Base-by-base conservation (phyloP, 768 basidiomycete genomes). In the Paxillus ammoniavirescens region DNA sequence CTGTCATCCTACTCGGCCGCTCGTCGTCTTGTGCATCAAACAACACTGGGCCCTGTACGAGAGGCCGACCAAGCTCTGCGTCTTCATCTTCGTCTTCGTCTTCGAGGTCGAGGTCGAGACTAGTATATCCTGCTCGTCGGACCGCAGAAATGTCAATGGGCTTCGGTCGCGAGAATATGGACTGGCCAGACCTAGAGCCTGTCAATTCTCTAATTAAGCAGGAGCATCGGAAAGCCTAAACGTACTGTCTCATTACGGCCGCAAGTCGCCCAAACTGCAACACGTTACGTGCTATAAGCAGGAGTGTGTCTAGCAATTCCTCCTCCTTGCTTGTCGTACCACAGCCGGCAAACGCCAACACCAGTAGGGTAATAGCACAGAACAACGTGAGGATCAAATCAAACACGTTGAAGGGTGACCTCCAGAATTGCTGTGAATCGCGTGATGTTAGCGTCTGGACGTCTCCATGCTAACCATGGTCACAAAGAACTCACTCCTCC, bases 231-330 rank as follows among this genome's bases (percentile, higher is more conserved):
- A 26, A 43, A 56, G 50, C 8, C 40, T 12, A 65, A 53, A 75
- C 91, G 60, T 66, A 96, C 93, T 94, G 91, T 72, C 95, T 81
- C 82, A 98, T 89, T 47, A 98, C 93, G 18, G 91, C 81, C 15
- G 94, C 96, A 15, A 99, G 77, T 23, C 95, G 83, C 28, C 89
- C 86, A 65, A 98, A 98, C 61, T 95, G 93, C 51, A 99, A 81
- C 52, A 93, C 82, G 66, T 98, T 98, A 40, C 96, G 83, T 17
- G 90, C 92, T 59, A 98, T 86, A 26, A 98, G 84, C 23, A 98
- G 76, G 49, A 98, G 74, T 2, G 93, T 97, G 66, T 98, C 97
- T 45, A 98, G 79, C 1, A 98, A 75, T 64, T 97, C 95, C 72
- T 99, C 96, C 64, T 93, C 90, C 73, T 91, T 92, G 68, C 89